Base-by-base conservation (phyloP, 129 eudicot species). In the Kitagawia praeruptora region DNA sequence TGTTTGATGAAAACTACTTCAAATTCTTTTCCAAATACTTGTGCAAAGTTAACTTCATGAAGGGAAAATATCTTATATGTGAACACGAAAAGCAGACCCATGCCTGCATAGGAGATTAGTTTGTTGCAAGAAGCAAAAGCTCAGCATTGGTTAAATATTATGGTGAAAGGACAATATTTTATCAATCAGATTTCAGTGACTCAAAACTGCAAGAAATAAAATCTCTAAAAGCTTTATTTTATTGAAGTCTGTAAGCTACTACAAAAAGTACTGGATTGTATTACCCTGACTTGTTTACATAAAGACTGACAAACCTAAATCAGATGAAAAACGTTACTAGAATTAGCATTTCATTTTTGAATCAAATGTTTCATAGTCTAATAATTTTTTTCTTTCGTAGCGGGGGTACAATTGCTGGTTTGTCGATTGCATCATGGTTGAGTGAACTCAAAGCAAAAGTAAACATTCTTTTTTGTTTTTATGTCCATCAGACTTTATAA, bases 331-430 rank as follows among this genome's bases (percentile, higher is more conserved):
- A 8, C 0, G 0, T 25, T 9, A 63, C 6, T 63, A 11, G 25
- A 25, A 10, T 67, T 15, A 67, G 41, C 41, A 14, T 31, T 67
- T 31, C 71, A 31, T 31, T 27, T 67, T 31, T 31, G 3, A 27
- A 28, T 66, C 18, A 5, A 27, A 67, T 15, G 40, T 67, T 3
- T 14, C 5, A 45, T 74, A 28, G 61, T 51, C 76, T 10, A 18
- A 37, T 28, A 16, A n/a, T 47, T 38, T 37, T 44, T 56, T 53
- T 31, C 42, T 64, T 79, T 72, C 81, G 40, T 85, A 95, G 99
- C 82, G 99, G 99, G 82, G 97, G 96, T 80, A 90, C 99, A 64
- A 84, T 87, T 86, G 97, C 97, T 80, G 99, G 99, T 84, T 87
- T 95, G 78, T 79, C 99, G 23, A 81, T 92, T 48, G 99, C 93